These are phyloP conservation scores for Candida smagusa DNA, from an alignment of 1,139 yeast genomes.

Conservation along the genomic window DNA sequence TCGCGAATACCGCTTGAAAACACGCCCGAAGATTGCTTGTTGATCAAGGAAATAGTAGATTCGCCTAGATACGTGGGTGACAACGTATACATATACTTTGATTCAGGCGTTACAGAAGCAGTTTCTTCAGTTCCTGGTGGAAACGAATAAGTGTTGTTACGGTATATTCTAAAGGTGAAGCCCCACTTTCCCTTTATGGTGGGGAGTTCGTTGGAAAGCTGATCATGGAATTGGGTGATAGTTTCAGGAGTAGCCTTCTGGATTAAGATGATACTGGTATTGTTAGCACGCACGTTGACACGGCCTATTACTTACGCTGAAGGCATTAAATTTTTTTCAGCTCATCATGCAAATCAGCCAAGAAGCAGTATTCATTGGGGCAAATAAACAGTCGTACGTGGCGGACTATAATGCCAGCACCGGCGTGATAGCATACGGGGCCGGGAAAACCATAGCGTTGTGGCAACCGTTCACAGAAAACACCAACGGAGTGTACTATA, in stretches of 20 bases:
- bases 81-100: slow-evolving; percentile 54
- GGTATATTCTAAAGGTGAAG: slow-evolving; percentile 59
- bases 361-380: slow-evolving; percentile 74
- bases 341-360: slow-evolving; percentile 9
- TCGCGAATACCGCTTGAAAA: slow-evolving; percentile 39
- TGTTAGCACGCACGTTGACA: slow-evolving; percentile 8
- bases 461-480: slow-evolving; percentile 56
- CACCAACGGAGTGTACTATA: slow-evolving; percentile 46
- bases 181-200: slow-evolving; percentile 59
- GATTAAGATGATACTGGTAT: slow-evolving; percentile 46
- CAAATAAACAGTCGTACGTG: slow-evolving; percentile 68
- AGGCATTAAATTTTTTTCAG: slow-evolving; percentile 18
- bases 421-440: slow-evolving; percentile 68
- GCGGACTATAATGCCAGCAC: slow-evolving; percentile 49
- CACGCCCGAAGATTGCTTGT: slow-evolving; percentile 45
- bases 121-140: slow-evolving; percentile 37
- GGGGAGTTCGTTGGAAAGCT: slow-evolving; percentile 62
- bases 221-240: slow-evolving; percentile 64
- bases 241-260: slow-evolving; percentile 61
- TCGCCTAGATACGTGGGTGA: slow-evolving; percentile 53
- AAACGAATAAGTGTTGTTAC: slow-evolving; percentile 55
- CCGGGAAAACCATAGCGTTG: slow-evolving; percentile 67
- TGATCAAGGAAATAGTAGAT: slow-evolving; percentile 48
- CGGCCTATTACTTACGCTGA: slow-evolving; percentile 20
- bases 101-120: slow-evolving; percentile 29